These are phyloP conservation scores for Xylariaceae sp. DNA, from an alignment of 2,329 filamentous ascomycete species.

Conservation along the genomic window DNA sequence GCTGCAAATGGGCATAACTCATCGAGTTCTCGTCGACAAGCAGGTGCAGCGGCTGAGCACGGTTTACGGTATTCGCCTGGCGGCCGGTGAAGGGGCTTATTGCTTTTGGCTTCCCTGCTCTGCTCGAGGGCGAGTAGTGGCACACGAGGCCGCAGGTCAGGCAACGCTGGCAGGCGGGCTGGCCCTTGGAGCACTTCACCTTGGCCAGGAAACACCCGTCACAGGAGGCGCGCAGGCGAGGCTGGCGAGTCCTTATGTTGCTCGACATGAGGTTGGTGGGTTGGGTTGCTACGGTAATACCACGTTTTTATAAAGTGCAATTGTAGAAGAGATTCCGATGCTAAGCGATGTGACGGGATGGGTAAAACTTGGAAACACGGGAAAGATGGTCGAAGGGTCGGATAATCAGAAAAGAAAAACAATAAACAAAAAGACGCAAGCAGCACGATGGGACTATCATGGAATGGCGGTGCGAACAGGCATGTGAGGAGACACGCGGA, in stretches of 20 bases:
- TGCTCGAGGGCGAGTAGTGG: conserved; percentile 49
- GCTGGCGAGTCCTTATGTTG: conserved; percentile 15
- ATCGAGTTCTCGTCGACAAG: conserved; percentile 32
- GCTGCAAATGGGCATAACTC: background rate
- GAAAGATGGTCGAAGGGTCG: no score
- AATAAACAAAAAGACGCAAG: no score
- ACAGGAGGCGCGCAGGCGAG: conserved; percentile 47
- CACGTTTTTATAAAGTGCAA: no score
- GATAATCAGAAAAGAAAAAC: no score
- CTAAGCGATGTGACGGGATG: no score
- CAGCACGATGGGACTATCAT: no score
- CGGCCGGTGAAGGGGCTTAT: background rate
- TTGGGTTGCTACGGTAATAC: conserved; percentile 28
- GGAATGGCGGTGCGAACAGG: no score
- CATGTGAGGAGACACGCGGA: no score
- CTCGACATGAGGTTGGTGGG: background rate
- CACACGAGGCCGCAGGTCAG: conserved; percentile 47
- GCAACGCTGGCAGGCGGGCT: conserved; percentile 52
- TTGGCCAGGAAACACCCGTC: conserved; percentile 54
- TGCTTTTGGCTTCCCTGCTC: conserved; percentile 47
- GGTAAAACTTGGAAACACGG: no score
- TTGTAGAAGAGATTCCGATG: no score
- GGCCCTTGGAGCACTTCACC: conserved; percentile 52
- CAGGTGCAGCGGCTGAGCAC: conserved; percentile 23
- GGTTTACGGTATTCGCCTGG: conserved; percentile 10